Base-by-base conservation (phyloP, 208 protist species). In the Trypanosoma vivax region DNA sequence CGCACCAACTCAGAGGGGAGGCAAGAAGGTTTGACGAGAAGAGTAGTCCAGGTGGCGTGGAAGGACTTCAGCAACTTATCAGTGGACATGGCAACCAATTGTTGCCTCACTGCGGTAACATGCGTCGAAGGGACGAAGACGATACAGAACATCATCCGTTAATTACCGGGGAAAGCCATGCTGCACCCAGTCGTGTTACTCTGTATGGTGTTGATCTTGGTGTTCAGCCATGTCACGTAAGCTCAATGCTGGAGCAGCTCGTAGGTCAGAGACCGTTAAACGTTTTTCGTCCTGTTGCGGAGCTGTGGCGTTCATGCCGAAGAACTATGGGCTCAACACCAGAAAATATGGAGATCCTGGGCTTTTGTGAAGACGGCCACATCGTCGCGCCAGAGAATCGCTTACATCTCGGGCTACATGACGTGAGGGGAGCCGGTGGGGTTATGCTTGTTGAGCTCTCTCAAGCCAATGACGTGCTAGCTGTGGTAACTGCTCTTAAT, bases 201-300 rank as follows among this genome's bases (percentile, higher is more conserved):
- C 37, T 91, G 35, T 82, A 79, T 67, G 76, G 79, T 19, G 79
- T 91, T 3, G 83, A 91, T 34, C 65, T 79, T 21, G 53, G 67
- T 24, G 57, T 88, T 19, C 67, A 71, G 13, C 46, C 48, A 11
- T 50, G 56, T 10, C 83, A 91, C 41, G 24, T 91, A 3, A 42
- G 46, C 18, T 82, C 76, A 1, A 49, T 91, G 14, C 54, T 83
- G 16, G 51, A 70, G 63, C 76, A 88, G 56, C 64, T 91, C 35
- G 53, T 79, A 34, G 70, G 64, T 1, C 73, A 43, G 16, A 43
- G 43, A 23, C 79, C 74, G 42, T 64, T 61, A 53, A 58, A 60
- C 28, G 62, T 86, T 47, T 73, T 76, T 18, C 73, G 83, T 16
- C 83, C 83, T 3, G 79, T 77, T 18, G 58, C 54, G 13, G 76